Evolutionary conservation across 495 filamentous ascomycete genomes (phyloP), one percentile per base, ranked within the genome.

Genomic region (Podospora appendiculata): DNA sequence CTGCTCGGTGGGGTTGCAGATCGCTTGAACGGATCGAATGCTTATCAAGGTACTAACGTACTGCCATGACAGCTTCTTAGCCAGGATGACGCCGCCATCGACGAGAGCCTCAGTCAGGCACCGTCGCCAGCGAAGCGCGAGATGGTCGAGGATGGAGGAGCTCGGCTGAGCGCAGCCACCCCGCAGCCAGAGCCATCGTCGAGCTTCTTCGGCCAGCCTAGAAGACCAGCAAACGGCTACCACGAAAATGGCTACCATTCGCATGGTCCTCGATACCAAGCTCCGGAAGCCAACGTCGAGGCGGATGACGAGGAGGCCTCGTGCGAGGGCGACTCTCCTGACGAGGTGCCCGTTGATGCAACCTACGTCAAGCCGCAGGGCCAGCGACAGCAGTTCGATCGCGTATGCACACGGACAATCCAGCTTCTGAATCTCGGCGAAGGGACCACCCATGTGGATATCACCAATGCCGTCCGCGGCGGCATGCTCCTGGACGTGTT

Each of bases 401-500:
- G 63, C 54, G 68, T 67, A 52, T 79, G 79, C 44, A 78, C 79
- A 51, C 77, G 86, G 42, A 89, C 88, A 0, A 52, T 92, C 18
- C 65, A 80, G 35, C 70, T 89, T 33, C 69, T 70, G 45, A 82
- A 83, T 49, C 74, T 92, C 4, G 74, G 83, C 1, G 80, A 86
- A n/a, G 72, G 71, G 1, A 75, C 75, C 40, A 85, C 80, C 1
- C 82, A 89, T 55, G 71, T 71, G 42, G 87, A 92, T 55, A 74
- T 92, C 49, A 73, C 80, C 3, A 72, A 74, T n/a, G 72, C 75
- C 38, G 70, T 92, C 17, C 78, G 82, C 40, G 88, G 89, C 7
- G 89, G 89, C 0, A 70, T 77, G 57, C 63, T 94, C 6, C 61
- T 90, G 8, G 84, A 90, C 58, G 71, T 90, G 38, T 87, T 80